Percentiles rank a stretch among this genome's conserved stretches.
Evolutionary conservation across 805 yeast species (phyloP).

Genomic region (Yamadazyma laniorum): DNA sequence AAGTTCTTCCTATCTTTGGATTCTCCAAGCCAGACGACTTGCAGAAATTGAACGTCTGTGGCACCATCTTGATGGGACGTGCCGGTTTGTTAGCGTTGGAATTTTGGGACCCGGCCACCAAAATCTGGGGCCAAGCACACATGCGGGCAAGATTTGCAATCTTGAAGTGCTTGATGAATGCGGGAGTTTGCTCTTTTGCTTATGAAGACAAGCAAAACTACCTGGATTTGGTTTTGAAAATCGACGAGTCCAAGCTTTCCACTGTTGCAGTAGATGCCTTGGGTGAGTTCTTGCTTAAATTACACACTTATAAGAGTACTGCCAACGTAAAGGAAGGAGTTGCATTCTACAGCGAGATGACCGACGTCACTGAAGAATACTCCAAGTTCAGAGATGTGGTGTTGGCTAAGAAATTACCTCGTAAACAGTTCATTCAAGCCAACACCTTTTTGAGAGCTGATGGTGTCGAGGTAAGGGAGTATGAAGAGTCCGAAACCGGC

Average conservation of each 20-base stretch:
- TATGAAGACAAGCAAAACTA: conserved; percentile 45
- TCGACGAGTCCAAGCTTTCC: conserved; percentile 63
- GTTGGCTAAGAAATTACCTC: conserved; percentile 70
- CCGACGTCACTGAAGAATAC: conserved; percentile 63
- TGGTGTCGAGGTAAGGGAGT: conserved; percentile 62
- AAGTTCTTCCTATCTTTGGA: conserved; percentile 72
- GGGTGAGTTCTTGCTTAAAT: conserved; percentile 63
- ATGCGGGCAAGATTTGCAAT: conserved; percentile 92
- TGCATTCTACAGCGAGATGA: conserved; percentile 60
- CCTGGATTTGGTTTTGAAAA: conserved; percentile 57
- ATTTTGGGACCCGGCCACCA: conserved; percentile 78
- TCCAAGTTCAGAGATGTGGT: conserved; percentile 67
- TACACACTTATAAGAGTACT: conserved; percentile 78
- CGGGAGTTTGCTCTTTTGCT: conserved; percentile 60
- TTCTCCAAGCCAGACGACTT: conserved; percentile 56
- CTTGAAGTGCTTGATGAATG: conserved; percentile 67
- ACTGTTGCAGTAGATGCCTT: conserved; percentile 73
- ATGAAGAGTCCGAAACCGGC: conserved; percentile 69
- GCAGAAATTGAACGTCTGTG: conserved; percentile 60
- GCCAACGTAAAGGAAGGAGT: conserved; percentile 69
- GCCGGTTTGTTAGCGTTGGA: conserved; percentile 84
- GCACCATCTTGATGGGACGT: conserved; percentile 79
- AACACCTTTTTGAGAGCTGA: conserved; percentile 54
- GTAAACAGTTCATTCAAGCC: conserved; percentile 82
- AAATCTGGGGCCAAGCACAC: conserved; percentile 93